Evolutionary conservation across 345 rosid genomes (phyloP).

Genomic region (Salix brachista): DNA sequence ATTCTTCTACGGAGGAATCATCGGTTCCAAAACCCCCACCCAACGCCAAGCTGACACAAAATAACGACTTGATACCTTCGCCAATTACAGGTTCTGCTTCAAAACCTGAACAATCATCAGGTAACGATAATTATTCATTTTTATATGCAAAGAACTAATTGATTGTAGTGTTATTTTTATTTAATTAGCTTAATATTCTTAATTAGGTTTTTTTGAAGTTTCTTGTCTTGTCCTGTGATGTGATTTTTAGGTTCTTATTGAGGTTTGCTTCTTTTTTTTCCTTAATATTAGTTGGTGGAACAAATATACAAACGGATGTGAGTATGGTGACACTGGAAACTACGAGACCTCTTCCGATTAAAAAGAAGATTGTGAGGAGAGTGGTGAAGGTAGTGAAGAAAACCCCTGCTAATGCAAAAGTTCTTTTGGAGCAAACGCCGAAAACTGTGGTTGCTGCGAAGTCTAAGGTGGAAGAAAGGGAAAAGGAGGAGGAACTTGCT

Average conservation of each 20-base stretch:
- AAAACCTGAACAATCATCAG: slow-evolving; percentile 28
- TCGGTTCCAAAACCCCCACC: slow-evolving; percentile 16
- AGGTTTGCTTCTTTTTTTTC: too few relatives aligned
- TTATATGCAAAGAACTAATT: neutral
- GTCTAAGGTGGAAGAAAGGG: slow-evolving; percentile 17
- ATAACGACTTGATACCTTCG: slow-evolving; percentile 16
- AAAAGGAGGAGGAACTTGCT: slow-evolving; percentile 13
- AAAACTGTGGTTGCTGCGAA: slow-evolving; percentile 15
- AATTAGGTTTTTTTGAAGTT: neutral
- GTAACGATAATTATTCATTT: slow-evolving; percentile 8
- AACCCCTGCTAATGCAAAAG: slow-evolving; percentile 23
- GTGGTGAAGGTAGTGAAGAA: slow-evolving; percentile 23
- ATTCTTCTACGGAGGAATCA: slow-evolving; percentile 6
- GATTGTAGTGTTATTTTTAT: neutral
- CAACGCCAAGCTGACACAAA: slow-evolving; percentile 23
- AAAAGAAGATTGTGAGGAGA: slow-evolving; percentile 23
- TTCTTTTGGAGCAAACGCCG: slow-evolving; percentile 9
- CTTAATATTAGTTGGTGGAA: slow-evolving; percentile 21
- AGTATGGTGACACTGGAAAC: slow-evolving; percentile 11
- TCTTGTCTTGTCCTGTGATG: neutral
- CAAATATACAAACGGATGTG: slow-evolving; percentile 9
- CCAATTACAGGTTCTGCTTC: slow-evolving; percentile 12
- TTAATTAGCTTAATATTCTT: neutral
- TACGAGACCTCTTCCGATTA: slow-evolving; percentile 18
- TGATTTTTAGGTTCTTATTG: neutral